Base-by-base conservation (phyloP, 2,329 filamentous ascomycete genomes). In the Pseudogymnoascus sp. region DNA sequence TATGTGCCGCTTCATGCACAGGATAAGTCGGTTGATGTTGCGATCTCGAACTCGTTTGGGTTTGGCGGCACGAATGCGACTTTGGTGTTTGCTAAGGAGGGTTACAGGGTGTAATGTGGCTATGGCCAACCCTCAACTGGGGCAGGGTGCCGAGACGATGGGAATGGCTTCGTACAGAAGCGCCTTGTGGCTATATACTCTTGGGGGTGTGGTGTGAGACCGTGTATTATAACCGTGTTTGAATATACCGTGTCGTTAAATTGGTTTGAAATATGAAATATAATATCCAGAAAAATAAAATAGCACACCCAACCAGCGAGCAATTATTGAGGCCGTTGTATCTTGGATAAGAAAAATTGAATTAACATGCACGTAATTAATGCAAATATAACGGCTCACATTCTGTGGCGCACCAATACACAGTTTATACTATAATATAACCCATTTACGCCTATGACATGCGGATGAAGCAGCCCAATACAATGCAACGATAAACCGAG, bases 21-120 rank as follows among this genome's bases (percentile, higher is more conserved):
- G 73, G 74, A 88, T 59, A 86, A 84, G 65, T 71, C 78, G 2
- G 83, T 97, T 9, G 77, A 84, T 62, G 87, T 93, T 20, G 90
- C 89, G 4, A 69, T 99, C 62, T 94, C 90, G 3, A 99, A 99
- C 70, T 97, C 93, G 72, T 99, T 99, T 75, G 94, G 94, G 0
- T 99, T 99, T 76, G 94, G 94, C 9, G 94, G 94, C 14, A 97
- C 93, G 1, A 99, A 99, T 76, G 92, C 93, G 41, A 91, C 86
- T 60, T 77, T 99, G 37, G 91, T 91, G 59, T 93, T 97, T 61
- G 69, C 70, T 20, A 72, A 71, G 32, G 57, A 58, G 32, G 57
- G 57, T 1, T 58, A 58, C 47, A 54, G n/a, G 28, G 6, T 12
- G 18, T 54, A 11, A 20, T 18, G 2, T 54, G 25, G 25, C 32